phyloP scores from a whole-genome alignment of 176 grass and related monocot genomes.

The Oropetium thomaeum region DNA sequence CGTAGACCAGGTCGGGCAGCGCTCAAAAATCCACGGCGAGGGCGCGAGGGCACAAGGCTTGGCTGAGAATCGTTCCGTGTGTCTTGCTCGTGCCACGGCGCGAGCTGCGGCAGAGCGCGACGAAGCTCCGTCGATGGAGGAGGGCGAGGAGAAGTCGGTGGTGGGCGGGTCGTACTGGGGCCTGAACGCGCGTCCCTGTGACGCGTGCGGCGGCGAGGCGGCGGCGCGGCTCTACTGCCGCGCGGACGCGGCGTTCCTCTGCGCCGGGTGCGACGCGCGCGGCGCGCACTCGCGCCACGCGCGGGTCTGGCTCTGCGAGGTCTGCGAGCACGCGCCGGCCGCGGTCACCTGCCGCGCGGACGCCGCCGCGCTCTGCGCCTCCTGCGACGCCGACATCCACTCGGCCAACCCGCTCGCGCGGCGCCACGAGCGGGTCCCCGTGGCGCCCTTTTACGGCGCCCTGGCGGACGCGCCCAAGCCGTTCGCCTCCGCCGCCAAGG shows the following conservation, averaged over 20 bases:
- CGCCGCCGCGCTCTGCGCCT: constrained; percentile 59
- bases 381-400: constrained; percentile 84
- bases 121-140: constrained; percentile 19
- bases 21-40: constrained; percentile 32
- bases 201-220: constrained; percentile 51
- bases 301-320: constrained; percentile 79
- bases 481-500: constrained; percentile 1
- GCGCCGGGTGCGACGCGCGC: constrained; percentile 58
- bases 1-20: background rate
- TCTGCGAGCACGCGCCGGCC: constrained; percentile 67
- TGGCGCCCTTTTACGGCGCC: constrained; percentile 57
- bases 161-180: constrained; percentile 48
- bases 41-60: constrained; percentile 11
- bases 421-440: constrained; percentile 65
- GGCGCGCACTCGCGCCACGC: constrained; percentile 58
- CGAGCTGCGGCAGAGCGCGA: too few relatives aligned
- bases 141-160: constrained; percentile 31
- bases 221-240: constrained; percentile 58
- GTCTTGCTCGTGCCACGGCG: background rate
- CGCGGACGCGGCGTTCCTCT: constrained; percentile 63
- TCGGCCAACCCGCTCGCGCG: constrained; percentile 73
- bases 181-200: constrained; percentile 43
- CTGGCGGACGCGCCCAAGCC: constrained; percentile 46
- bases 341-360: constrained; percentile 61
- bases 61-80: constrained; percentile 19